Evolutionary conservation across 148 eudicot species (phyloP).

Genomic region (Fallopia convolvulus): DNA sequence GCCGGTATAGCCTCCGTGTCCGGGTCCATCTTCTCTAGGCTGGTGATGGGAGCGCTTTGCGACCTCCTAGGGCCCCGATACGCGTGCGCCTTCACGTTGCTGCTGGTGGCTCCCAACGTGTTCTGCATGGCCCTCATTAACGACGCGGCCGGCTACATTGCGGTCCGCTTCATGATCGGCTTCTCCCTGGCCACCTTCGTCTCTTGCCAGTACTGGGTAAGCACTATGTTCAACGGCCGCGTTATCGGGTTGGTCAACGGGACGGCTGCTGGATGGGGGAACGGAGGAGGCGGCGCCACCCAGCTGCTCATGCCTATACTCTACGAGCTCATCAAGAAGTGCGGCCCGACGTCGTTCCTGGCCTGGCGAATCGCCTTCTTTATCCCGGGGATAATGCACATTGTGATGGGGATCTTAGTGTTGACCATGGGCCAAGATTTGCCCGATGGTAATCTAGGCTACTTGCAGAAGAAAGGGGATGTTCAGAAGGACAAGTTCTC

Average conservation of each 20-base stretch:
- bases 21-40: constrained; percentile 30
- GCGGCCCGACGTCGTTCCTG: constrained; percentile 32
- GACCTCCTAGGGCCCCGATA: constrained; percentile 37
- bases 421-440: constrained; percentile 35
- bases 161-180: constrained; percentile 37
- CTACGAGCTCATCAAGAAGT: constrained; percentile 23
- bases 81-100: constrained; percentile 32
- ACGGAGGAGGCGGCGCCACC: constrained; percentile 46
- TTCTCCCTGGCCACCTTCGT: constrained; percentile 37
- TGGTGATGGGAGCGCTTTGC: constrained; percentile 33
- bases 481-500: constrained; percentile 43
- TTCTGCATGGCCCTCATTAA: constrained; percentile 31
- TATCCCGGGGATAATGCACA: constrained; percentile 38
- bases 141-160: constrained; percentile 26
- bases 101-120: constrained; percentile 30
- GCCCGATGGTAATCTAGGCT: constrained; percentile 39
- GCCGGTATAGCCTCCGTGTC: constrained; percentile 37
- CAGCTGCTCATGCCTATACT: constrained; percentile 48
- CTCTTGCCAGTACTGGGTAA: constrained; percentile 50
- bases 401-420: constrained; percentile 40
- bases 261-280: constrained; percentile 45
- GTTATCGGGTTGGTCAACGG: constrained; percentile 45
- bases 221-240: constrained; percentile 40
- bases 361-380: constrained; percentile 53
- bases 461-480: constrained; percentile 35